Evolutionary conservation across 2,329 filamentous ascomycete genomes (phyloP), one percentile per base, ranked within the genome.

Genomic region (Aspergillus sp.): DNA sequence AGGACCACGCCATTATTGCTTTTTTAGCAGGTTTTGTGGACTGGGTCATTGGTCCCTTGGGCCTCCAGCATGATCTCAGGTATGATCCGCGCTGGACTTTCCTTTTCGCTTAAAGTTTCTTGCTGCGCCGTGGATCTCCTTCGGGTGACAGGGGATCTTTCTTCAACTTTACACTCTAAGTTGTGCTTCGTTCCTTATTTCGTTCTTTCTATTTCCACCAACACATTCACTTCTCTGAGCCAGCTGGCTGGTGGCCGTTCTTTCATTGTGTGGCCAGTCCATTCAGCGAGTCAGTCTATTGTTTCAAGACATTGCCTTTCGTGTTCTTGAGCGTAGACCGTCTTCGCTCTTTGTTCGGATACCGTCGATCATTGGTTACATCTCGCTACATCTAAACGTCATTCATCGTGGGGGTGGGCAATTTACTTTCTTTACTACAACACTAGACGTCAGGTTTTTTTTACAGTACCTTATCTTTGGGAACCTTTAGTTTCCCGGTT

Each of bases 211-310:
- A 15, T 36, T 52, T 53, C 41, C 8, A 17, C 10, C n/a, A 23
- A 11, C 49, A 38, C 32, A 54, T 54, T 61, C 42, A 54, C 36
- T 47, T 44, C 42, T 58, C 48, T 25, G 42, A 39, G 41, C 61
- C 59, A 63, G 61, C 61, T 63, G 59, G 62, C 56, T 64, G 62
- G 58, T 62, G 36, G 44, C 55, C 42, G 38, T 49, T 38, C 44
- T 53, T 57, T 55, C 53, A 32, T 44, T 32, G 42, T 10, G 42
- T 42, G 38, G 32, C 44, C 53, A 44, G 30, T 51, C 47, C 36
- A 51, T 51, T 57, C 25, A 47, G 13, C 19, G 23, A 47, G 32
- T 55, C 11, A 36, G 53, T 55, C 27, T 39, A 44, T 44, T 55
- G 53, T 55, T 55, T 47, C 53, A 47, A 30, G 41, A 42, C 41